Base-by-base conservation (phyloP, 1,284 basidiomycete genomes). In the Puccinia horiana region DNA sequence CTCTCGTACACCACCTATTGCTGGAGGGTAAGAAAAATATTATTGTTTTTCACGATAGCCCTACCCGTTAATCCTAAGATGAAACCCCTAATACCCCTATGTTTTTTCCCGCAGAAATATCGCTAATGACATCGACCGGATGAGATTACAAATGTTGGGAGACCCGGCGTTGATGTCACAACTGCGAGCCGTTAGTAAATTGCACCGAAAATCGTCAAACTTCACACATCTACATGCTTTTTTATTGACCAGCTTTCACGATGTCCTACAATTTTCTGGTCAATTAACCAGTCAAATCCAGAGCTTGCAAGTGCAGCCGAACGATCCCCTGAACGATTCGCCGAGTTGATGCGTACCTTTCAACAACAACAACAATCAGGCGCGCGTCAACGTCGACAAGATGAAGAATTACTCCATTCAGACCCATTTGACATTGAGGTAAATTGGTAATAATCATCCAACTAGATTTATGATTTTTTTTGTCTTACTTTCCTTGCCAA, bases 401-500 rank as follows among this genome's bases (percentile, higher is more conserved):
- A 83, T 58, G 73, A 81, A 70, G 83, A 83, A 52, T 74, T 76
- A 58, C 89, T 95, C 80, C 93, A 95, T 84, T 91, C 92, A 0
- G 92, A 98, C 87, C 95, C 95, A 0, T 98, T 91, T 86, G 92
- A 98, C 86, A 88, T 98, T 3, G 94, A 97, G 85, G 93, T 80
- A 18, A 40, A 26, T 40, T 49, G 23, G 11, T 16, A 54, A 54
- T 23, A 54, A 54, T 6, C 16, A n/a, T 1, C 11, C 3, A 23
- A 8, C 9, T 23, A 65, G 14, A n/a, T 65, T 35, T 40, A 65
- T 65, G 61, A 1, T 35, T 20, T 65, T 23, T 29, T 6, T 65
- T 5, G 3, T 65, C 9, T 40, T 26, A 40, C 20, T 65, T 37
- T 11, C 16, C 69, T 29, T 32, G 29, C n/a, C 44, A 47, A 47